Evolutionary conservation across 2,329 filamentous ascomycete species (phyloP).

Genomic region (Akanthomyces uredinophilus): DNA sequence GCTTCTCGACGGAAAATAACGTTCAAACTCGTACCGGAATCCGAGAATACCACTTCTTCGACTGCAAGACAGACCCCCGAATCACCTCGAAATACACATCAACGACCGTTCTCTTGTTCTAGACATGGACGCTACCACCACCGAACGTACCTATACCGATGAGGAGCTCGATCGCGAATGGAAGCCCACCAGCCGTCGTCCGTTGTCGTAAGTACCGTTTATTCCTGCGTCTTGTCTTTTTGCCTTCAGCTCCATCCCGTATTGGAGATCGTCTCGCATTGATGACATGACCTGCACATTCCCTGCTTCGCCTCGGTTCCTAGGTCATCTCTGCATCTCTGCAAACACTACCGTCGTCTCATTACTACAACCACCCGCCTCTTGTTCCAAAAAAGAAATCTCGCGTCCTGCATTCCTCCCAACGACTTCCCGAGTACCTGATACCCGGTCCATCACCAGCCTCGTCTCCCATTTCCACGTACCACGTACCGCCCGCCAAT

Average conservation of each 20-base stretch:
- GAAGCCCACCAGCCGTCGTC: constrained; percentile 72
- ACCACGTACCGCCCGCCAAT: neutral
- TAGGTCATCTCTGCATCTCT: neutral
- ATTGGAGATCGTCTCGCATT: neutral
- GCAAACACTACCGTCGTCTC: neutral
- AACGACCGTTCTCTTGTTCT: neutral
- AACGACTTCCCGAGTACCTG: neutral
- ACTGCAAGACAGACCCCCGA: neutral
- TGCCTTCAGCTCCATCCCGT: neutral
- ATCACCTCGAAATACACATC: neutral
- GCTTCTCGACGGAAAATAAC: neutral
- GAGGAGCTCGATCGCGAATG: constrained; percentile 70
- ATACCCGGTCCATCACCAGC: neutral
- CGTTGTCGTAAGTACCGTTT: constrained; percentile 69
- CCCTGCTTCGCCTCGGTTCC: neutral
- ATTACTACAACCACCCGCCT: constrained; percentile 9
- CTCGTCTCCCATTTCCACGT: neutral
- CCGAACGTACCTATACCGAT: constrained; percentile 41
- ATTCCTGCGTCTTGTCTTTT: constrained; percentile 55
- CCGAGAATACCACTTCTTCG: neutral
- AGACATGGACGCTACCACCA: constrained; percentile 3
- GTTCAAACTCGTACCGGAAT: neutral
- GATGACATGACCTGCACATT: neutral
- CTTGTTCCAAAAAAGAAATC: neutral
- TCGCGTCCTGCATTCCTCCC: neutral